phyloP scores from a whole-genome alignment of 1,284 basidiomycete species.

The Pulchroboletus neoregius region DNA sequence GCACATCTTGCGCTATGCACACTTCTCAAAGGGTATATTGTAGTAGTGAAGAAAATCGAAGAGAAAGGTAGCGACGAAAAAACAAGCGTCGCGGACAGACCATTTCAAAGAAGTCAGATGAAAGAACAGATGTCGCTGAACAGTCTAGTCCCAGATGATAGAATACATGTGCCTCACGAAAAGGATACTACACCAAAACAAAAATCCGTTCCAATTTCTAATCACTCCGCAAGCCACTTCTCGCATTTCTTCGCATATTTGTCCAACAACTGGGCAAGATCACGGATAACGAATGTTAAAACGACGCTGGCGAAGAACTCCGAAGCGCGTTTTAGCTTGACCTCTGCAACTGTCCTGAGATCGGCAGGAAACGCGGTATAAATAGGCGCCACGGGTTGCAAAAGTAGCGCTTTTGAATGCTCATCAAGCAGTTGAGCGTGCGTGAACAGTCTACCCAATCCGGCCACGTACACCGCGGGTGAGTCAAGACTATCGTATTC shows the following conservation, averaged over 20 bases:
- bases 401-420: conserved; percentile 73
- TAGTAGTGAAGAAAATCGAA: conserved; percentile 22
- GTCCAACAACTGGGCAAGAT: conserved; percentile 81
- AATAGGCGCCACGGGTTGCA: conserved; percentile 58
- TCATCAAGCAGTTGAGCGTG: conserved; percentile 82
- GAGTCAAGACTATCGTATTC: conserved; percentile 69
- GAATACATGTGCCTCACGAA: conserved; percentile 36
- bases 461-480: conserved; percentile 80
- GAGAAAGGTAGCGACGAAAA: conserved; percentile 12
- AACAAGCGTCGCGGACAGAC: conserved; percentile 11
- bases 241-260: conserved; percentile 89
- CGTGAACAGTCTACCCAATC: conserved; percentile 71
- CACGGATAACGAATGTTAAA: conserved; percentile 86
- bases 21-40: conserved; percentile 24
- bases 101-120: conserved; percentile 23
- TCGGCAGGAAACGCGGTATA: conserved; percentile 70
- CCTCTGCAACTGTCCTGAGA: conserved; percentile 63
- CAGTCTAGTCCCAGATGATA: conserved; percentile 39
- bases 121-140: conserved; percentile 31
- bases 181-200: conserved; percentile 30
- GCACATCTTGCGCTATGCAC: conserved; percentile 9
- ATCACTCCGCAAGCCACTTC: conserved; percentile 78
- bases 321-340: conserved; percentile 72
- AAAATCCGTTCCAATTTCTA: conserved; percentile 24
- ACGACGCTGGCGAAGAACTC: conserved; percentile 92